Evolutionary conservation across 1,139 yeast species (phyloP).

Genomic region (Magnusiomyces ingens): DNA sequence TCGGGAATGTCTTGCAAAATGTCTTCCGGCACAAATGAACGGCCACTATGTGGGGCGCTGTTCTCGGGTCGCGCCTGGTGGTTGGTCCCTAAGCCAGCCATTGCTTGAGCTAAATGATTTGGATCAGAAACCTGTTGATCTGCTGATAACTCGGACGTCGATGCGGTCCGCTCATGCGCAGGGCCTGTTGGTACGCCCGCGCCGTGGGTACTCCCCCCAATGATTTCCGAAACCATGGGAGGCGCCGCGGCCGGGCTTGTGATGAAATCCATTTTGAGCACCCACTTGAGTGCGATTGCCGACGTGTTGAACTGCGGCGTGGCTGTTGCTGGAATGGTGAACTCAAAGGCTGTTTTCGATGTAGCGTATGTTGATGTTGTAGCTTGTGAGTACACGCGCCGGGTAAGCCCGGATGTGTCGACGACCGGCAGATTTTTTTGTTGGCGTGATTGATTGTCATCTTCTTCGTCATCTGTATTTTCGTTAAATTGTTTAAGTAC

Average conservation of each 20-base stretch:
- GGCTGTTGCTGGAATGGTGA: constrained; percentile 33
- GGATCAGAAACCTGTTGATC: no score
- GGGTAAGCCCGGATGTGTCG: constrained; percentile 13
- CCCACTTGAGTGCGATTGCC: constrained; percentile 30
- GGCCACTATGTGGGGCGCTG: no score
- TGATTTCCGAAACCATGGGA: neutral
- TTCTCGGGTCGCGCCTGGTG: no score
- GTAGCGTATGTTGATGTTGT: constrained; percentile 22
- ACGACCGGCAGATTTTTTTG: neutral
- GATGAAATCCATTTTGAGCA: constrained; percentile 32
- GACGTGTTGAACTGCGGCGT: constrained; percentile 34
- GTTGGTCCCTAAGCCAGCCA: no score
- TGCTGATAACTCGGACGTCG: no score
- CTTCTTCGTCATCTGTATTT: constrained; percentile 7
- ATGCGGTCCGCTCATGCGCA: no score
- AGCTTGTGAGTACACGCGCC: constrained; percentile 19
- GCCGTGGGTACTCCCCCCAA: neutral
- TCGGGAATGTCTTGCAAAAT: constrained; percentile 3
- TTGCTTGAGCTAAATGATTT: no score
- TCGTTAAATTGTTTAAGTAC: constrained; percentile 9
- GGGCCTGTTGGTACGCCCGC: neutral
- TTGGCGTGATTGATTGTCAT: neutral
- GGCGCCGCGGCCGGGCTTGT: constrained; percentile 22
- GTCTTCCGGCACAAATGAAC: no score
- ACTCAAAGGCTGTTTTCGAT: constrained; percentile 24